Conservation (phyloP, 805 yeast species). For the Scheffersomyces ergatensis region DNA sequence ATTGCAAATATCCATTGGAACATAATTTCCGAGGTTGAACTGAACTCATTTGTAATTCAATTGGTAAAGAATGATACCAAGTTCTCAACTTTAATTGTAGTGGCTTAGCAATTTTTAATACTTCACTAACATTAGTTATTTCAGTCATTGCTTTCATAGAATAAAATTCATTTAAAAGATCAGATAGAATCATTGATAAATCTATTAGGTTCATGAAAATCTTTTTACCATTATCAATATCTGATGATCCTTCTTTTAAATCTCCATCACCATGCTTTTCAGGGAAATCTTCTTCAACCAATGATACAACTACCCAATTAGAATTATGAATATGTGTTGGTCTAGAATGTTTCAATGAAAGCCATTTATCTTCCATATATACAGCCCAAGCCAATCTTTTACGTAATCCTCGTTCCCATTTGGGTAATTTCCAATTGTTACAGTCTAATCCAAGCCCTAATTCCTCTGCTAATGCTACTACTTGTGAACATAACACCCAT, state of each 20-base stretch:
- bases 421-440: slow-evolving; percentile 85
- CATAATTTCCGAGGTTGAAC: slow-evolving; percentile 61
- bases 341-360: slow-evolving; percentile 73
- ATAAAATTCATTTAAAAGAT: slow-evolving; percentile 69
- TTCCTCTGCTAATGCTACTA: slow-evolving; percentile 86
- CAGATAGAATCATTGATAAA: slow-evolving; percentile 65
- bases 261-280: slow-evolving; percentile 58
- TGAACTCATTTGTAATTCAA: slow-evolving; percentile 59
- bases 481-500: slow-evolving; percentile 85
- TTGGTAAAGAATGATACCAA: slow-evolving; percentile 76
- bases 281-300: slow-evolving; percentile 77
- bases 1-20: slow-evolving; percentile 74
- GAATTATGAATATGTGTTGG: slow-evolving; percentile 75
- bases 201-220: slow-evolving; percentile 68
- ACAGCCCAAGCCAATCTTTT: slow-evolving; percentile 95
- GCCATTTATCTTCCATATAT: slow-evolving; percentile 90
- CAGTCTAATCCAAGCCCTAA: slow-evolving; percentile 91
- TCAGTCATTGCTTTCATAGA: slow-evolving; percentile 63
- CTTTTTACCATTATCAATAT: slow-evolving; percentile 66
- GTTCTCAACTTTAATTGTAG: slow-evolving; percentile 65
- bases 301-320: slow-evolving; percentile 76
- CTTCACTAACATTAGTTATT: slow-evolving; percentile 59
- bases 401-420: slow-evolving; percentile 91
- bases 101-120: slow-evolving; percentile 77
- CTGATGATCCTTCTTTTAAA: slow-evolving; percentile 58